Evolutionary conservation across 345 rosid species (phyloP).

Genomic region (Psidium guajava): DNA sequence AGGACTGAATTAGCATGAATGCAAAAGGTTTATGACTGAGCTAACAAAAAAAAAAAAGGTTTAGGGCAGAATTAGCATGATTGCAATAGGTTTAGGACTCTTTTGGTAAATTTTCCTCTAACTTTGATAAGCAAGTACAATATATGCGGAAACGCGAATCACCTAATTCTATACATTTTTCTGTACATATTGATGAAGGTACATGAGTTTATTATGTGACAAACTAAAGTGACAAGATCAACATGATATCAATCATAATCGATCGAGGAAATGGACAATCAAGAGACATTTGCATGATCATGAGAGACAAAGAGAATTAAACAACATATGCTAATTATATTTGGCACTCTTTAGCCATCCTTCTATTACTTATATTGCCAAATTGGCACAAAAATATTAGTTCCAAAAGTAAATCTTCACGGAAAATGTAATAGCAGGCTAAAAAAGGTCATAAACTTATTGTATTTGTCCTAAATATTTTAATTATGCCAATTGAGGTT

Average conservation of each 20-base stretch:
- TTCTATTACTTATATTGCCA: not conserved
- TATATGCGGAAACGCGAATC: not conserved
- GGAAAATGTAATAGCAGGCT: not conserved
- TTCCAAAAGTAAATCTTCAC: not conserved
- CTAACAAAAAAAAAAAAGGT: too few species aligned
- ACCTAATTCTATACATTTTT: not conserved
- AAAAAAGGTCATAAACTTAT: not conserved
- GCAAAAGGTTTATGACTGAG: too few species aligned
- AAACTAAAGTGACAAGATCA: not conserved
- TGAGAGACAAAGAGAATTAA: too few species aligned
- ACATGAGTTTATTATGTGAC: not conserved
- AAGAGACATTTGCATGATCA: not conserved
- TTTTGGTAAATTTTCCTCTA: too few species aligned
- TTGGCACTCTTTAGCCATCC: not conserved
- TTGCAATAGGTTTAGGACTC: too few species aligned
- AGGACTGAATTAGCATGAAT: too few species aligned
- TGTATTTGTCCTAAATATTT: accelerated
- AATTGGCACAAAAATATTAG: not conserved
- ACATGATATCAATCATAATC: not conserved
- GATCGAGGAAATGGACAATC: not conserved
- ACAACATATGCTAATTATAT: not conserved
- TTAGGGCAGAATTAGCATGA: too few species aligned
- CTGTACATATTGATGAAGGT: not conserved
- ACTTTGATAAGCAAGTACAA: not conserved
- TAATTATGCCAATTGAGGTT: accelerated